A percentile compares a stretch with the other conserved stretches of the same genome.
These are phyloP conservation scores for Helianthus tuberosus DNA, from an alignment of 129 eudicot genomes.

Conservation along the genomic window DNA sequence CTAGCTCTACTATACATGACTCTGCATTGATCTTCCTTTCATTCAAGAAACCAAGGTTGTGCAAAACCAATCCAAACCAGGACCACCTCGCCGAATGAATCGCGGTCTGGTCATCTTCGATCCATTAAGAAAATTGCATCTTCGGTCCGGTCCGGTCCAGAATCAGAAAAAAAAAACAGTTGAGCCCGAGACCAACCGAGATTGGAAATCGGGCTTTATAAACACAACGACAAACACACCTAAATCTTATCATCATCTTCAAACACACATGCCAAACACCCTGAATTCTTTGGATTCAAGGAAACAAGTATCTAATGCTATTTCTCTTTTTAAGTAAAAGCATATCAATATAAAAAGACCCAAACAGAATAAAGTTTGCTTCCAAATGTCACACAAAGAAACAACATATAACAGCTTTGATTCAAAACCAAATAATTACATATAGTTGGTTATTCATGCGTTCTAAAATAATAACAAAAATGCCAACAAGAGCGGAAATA, in stretches of 20 bases:
- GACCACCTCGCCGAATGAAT: too few relatives aligned
- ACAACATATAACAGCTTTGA: constrained; percentile 9
- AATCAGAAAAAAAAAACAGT: too few relatives aligned
- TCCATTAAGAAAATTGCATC: too few relatives aligned
- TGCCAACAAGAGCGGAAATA: constrained; percentile 14
- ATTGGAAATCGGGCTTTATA: not conserved
- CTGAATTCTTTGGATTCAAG: constrained; percentile 17
- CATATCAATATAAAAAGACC: constrained; percentile 25
- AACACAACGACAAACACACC: not conserved
- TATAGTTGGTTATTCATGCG: constrained; percentile 28
- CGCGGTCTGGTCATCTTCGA: too few relatives aligned
- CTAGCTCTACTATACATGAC: too few relatives aligned
- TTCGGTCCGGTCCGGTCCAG: too few relatives aligned
- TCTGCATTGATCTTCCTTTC: too few relatives aligned
- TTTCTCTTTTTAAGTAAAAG: constrained; percentile 19
- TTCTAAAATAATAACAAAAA: constrained; percentile 41
- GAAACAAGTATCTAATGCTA: constrained; percentile 29
- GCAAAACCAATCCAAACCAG: too few relatives aligned
- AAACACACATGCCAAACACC: not conserved
- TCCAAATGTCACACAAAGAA: constrained; percentile 20
- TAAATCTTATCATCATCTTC: not conserved
- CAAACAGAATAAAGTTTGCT: constrained; percentile 28
- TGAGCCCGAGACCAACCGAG: too few relatives aligned
- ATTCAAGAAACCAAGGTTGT: too few relatives aligned
- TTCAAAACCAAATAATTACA: constrained; percentile 29